Evolutionary conservation across 352 stramenopile species (phyloP).

Genomic region (Pythium pectinolyticum): DNA sequence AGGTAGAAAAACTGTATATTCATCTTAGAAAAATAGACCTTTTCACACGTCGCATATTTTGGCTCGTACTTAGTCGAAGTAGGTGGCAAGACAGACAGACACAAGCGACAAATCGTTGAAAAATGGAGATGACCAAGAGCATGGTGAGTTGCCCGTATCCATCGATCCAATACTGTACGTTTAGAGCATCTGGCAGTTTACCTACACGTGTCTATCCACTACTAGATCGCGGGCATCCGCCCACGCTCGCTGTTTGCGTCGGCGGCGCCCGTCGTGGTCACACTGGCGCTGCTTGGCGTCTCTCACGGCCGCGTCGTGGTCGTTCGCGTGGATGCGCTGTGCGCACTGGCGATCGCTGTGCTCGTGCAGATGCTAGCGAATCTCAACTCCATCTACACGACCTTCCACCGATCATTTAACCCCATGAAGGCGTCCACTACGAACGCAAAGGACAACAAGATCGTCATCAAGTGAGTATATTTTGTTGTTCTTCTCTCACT

Average conservation of each 20-base stretch:
- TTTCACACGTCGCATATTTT: conserved; percentile 11
- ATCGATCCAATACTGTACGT: no score
- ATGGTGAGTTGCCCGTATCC: no score
- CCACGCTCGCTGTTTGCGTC: conserved; percentile 63
- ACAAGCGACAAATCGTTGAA: background rate
- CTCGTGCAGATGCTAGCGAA: conserved; percentile 73
- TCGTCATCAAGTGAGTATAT: conserved; percentile 65
- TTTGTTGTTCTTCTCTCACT: background rate
- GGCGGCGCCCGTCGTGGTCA: conserved; percentile 47
- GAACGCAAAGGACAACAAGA: conserved; percentile 40
- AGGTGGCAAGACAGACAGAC: background rate
- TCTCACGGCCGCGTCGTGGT: conserved; percentile 34
- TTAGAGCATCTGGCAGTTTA: no score
- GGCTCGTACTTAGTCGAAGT: conserved; percentile 26
- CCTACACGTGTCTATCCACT: background rate
- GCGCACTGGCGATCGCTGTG: conserved; percentile 42
- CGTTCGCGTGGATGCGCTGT: conserved; percentile 40
- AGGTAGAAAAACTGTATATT: conserved; percentile 33
- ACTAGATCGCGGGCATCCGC: conserved; percentile 47
- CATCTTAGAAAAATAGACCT: background rate
- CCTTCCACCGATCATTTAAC: conserved; percentile 63
- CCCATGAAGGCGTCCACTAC: conserved; percentile 32
- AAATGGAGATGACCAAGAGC: conserved; percentile 68
- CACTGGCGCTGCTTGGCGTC: conserved; percentile 47
- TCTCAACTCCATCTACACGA: conserved; percentile 70